Percentiles rank a stretch among this genome's conserved stretches.
Evolutionary conservation across 2,329 filamentous ascomycete species (phyloP).

Genomic region (Phialemoniopsis sp.): DNA sequence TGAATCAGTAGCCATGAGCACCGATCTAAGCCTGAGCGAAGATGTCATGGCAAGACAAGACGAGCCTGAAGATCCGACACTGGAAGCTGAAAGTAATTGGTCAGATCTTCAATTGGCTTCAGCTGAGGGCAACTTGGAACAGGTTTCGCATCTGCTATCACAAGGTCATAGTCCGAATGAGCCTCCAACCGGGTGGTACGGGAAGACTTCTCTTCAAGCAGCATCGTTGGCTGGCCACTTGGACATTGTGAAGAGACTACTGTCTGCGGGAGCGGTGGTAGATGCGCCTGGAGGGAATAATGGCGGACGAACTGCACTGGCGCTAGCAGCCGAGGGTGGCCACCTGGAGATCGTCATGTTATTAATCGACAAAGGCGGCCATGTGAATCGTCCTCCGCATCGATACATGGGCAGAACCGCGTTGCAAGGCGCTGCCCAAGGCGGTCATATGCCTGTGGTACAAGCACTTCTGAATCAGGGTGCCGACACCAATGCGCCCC

Average conservation of each 20-base stretch:
- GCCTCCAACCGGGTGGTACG: conserved; percentile 23
- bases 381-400: conserved; percentile 21
- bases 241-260: conserved; percentile 17
- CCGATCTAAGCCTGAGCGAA: too few relatives aligned
- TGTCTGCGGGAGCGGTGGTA: conserved; percentile 23
- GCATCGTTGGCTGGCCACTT: conserved; percentile 21
- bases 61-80: background rate
- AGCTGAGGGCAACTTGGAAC: conserved; percentile 19
- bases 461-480: conserved; percentile 24
- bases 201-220: conserved; percentile 30
- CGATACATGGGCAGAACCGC: conserved; percentile 29
- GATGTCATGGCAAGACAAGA: too few relatives aligned
- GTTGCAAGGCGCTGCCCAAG: conserved; percentile 29
- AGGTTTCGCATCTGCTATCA: conserved; percentile 17
- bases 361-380: conserved; percentile 20
- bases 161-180: conserved; percentile 22
- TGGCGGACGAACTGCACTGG: conserved; percentile 33
- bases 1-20: too few relatives aligned
- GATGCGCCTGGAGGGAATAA: conserved; percentile 25
- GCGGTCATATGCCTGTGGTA: conserved; percentile 18
- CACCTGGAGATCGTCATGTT: conserved; percentile 14
- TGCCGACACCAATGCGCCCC: conserved; percentile 26
- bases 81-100: conserved; percentile 14
- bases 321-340: conserved; percentile 24
- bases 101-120: conserved; percentile 27